phyloP scores from a whole-genome alignment of 306 rosid species.

The Crotalaria pallida region DNA sequence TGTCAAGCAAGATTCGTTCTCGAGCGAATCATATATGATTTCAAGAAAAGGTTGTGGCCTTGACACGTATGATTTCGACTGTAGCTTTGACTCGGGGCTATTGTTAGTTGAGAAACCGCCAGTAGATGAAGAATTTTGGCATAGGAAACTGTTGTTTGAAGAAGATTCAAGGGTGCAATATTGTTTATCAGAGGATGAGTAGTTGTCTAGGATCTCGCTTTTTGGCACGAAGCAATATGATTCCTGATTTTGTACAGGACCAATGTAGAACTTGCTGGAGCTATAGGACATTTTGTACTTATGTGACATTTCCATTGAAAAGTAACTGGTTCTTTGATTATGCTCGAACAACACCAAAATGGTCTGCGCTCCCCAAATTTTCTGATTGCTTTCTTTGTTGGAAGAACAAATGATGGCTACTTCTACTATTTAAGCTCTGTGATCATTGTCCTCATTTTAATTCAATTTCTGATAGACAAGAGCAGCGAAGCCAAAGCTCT shows the following conservation, averaged over 20 bases:
- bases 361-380: background rate
- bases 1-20: constrained; percentile 47
- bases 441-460: constrained; percentile 13
- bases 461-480: too few species aligned
- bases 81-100: constrained; percentile 57
- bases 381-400: background rate
- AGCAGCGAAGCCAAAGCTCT: too few species aligned
- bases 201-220: constrained; percentile 29
- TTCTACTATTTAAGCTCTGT: constrained; percentile 1
- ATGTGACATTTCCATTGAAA: constrained; percentile 49
- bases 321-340: constrained; percentile 7
- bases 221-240: constrained; percentile 33
- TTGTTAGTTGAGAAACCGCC: constrained; percentile 46
- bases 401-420: background rate
- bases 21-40: constrained; percentile 39
- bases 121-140: constrained; percentile 46
- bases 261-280: constrained; percentile 32
- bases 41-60: constrained; percentile 40
- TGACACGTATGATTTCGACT: constrained; percentile 28
- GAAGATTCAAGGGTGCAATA: constrained; percentile 57
- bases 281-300: constrained; percentile 33
- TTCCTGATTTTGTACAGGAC: constrained; percentile 44
- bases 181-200: constrained; percentile 37
- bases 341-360: background rate
- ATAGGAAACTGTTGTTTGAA: constrained; percentile 32